Conservation (phyloP, 2,329 filamentous ascomycete species). For the Trichoderma hamatum region DNA sequence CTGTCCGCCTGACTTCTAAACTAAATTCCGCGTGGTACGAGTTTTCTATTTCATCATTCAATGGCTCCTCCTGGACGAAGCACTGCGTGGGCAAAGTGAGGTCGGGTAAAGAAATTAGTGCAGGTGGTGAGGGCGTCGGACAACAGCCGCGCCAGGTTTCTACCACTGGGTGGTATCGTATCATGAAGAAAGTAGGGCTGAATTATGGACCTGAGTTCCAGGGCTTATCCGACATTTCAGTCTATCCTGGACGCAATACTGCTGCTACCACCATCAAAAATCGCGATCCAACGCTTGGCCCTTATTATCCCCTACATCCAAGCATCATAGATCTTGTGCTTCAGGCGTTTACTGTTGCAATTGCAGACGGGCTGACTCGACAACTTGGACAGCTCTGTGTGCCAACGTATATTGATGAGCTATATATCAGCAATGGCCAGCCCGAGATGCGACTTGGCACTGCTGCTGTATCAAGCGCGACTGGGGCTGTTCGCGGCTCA, state of each 20-base stretch:
- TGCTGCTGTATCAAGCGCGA: slow-evolving; percentile 10
- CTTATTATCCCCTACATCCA: slow-evolving; percentile 25
- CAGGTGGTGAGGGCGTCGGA: neutral
- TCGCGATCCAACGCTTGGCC: neutral
- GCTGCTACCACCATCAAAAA: neutral
- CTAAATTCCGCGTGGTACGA: slow-evolving; percentile 29
- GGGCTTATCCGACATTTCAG: slow-evolving; percentile 25
- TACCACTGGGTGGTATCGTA: slow-evolving; percentile 9
- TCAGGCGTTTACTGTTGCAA: slow-evolving; percentile 18
- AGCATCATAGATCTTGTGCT: slow-evolving; percentile 24
- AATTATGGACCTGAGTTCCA: slow-evolving; percentile 27
- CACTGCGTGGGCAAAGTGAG: slow-evolving; percentile 1
- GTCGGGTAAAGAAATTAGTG: slow-evolving; percentile 9
- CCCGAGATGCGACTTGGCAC: slow-evolving; percentile 4
- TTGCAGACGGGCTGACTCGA: slow-evolving; percentile 7
- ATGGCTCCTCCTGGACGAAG: slow-evolving; percentile 25
- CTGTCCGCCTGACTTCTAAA: slow-evolving; percentile 17
- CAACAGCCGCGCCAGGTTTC: slow-evolving; percentile 15
- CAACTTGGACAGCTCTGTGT: slow-evolving; percentile 11
- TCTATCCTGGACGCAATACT: neutral
- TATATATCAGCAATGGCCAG: slow-evolving; percentile 12
- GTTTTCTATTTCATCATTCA: slow-evolving; percentile 27
- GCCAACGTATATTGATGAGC: slow-evolving; percentile 7
- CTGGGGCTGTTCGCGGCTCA: slow-evolving; percentile 3
- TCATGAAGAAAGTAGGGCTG: slow-evolving; percentile 21